A percentile compares a stretch with the other conserved stretches of the same genome.
Evolutionary conservation across 129 eudicot genomes (phyloP).

Genomic region (Pseudognaphalium luteoalbum): DNA sequence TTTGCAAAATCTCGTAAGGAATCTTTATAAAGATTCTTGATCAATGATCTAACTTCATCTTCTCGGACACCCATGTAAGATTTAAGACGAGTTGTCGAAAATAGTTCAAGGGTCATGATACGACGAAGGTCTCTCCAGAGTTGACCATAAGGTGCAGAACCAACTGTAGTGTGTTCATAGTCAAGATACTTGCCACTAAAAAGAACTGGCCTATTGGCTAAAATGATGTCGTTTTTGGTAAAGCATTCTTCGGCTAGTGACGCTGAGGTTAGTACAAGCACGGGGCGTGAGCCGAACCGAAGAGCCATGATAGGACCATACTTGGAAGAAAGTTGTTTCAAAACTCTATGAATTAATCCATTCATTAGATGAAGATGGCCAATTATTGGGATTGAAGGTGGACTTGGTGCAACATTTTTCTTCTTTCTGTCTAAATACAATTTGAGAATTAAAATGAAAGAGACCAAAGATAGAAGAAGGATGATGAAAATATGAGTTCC

Average conservation of each 20-base stretch:
- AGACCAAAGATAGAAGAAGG: background rate
- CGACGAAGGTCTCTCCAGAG: slow-evolving; percentile 51
- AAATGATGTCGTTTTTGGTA: slow-evolving; percentile 42
- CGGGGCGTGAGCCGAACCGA: slow-evolving; percentile 33
- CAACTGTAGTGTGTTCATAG: slow-evolving; percentile 35
- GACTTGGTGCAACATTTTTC: background rate
- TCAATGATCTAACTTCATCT: slow-evolving; percentile 31
- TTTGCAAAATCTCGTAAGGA: background rate
- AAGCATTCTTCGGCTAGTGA: slow-evolving; percentile 47
- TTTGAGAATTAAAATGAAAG: background rate
- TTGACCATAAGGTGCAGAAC: slow-evolving; percentile 38
- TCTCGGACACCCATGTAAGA: slow-evolving; percentile 13
- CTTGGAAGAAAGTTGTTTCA: slow-evolving; percentile 17
- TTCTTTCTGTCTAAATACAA: background rate
- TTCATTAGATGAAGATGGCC: background rate
- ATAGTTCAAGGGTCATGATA: slow-evolving; percentile 25
- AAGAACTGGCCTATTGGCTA: slow-evolving; percentile 45
- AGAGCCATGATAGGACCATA: slow-evolving; percentile 46
- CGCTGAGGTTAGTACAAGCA: slow-evolving; percentile 41
- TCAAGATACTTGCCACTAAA: slow-evolving; percentile 28
- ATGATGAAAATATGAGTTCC: background rate
- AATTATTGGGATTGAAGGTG: background rate
- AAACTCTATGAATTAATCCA: background rate
- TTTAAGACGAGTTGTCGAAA: slow-evolving; percentile 36
- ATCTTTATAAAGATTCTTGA: slow-evolving; percentile 26